These are phyloP conservation scores for Monosporascus sp. DNA, from an alignment of 2,329 filamentous ascomycete genomes.

Conservation along the genomic window DNA sequence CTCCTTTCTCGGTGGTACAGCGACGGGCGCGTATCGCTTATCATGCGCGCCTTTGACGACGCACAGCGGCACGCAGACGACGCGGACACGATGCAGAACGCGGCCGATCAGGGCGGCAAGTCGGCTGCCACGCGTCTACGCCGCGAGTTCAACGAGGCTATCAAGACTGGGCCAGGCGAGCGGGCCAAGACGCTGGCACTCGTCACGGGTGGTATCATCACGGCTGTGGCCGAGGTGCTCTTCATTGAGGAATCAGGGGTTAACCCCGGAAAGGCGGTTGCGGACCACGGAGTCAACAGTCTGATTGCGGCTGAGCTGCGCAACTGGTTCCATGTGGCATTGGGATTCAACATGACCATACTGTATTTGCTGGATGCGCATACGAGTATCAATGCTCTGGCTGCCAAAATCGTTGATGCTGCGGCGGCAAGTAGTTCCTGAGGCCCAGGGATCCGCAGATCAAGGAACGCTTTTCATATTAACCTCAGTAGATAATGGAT, in stretches of 20 bases:
- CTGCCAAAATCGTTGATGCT: slow-evolving; percentile 2
- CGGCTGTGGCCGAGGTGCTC: slow-evolving; percentile 15
- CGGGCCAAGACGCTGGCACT: not conserved
- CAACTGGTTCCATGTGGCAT: slow-evolving; percentile 19
- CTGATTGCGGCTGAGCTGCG: slow-evolving; percentile 25
- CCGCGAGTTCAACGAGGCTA: slow-evolving; percentile 3
- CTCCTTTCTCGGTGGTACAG: slow-evolving; percentile 17
- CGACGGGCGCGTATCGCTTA: slow-evolving; percentile 19
- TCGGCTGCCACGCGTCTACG: slow-evolving; percentile 5
- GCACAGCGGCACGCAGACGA: slow-evolving; percentile 13
- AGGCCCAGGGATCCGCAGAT: not conserved
- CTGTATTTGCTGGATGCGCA: slow-evolving; percentile 12
- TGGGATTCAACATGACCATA: slow-evolving; percentile 14
- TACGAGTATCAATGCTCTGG: slow-evolving; percentile 2
- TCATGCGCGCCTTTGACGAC: slow-evolving; percentile 21
- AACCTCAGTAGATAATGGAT: no score
- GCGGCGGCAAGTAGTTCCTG: not conserved
- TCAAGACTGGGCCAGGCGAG: not conserved
- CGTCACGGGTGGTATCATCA: slow-evolving; percentile 5
- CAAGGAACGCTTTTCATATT: no score
- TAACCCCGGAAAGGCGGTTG: slow-evolving; percentile 11
- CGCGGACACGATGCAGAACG: not conserved
- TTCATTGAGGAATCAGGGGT: slow-evolving; percentile 16
- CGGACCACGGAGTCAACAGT: slow-evolving; percentile 22
- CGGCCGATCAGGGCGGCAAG: not conserved